Base-by-base conservation (phyloP, 169 alveolate genomes). In the Cryptosporidium muris region DNA sequence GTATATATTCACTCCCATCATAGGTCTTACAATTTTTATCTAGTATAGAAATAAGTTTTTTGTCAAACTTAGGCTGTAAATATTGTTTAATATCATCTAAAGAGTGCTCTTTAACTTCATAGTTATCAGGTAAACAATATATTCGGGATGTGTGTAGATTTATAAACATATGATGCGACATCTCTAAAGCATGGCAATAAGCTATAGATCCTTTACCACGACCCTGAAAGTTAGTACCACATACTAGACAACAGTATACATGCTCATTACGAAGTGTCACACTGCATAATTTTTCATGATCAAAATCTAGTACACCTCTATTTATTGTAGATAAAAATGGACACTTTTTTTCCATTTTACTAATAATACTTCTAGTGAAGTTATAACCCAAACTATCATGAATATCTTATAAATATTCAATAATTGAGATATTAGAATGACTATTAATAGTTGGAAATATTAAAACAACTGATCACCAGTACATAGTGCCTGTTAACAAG, bases 141-240 rank as follows among this genome's bases (percentile, higher is more conserved):
- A 97, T 94, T 67, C 88, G 93, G 80, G 96, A 91, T 64, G 95
- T 94, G 63, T 94, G 92, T 63, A 97, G 89, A 85, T 96, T 96
- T 54, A 97, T 96, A 91, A 95, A 97, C 65, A 97, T 93, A 90
- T 96, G 98, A 90, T 98, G 99, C 34, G 94, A 90, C 74, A 95
- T 95, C 90, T 97, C 98, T 53, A 98, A 88, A 42, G 99, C 95
- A 85, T 98, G 99, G 34, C 94, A 94, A 90, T 97, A 97, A 11
- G 99, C 98, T 52, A 95, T 92, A 1, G 99, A 97, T 56, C 94
- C 91, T 88, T 91, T 94, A 47, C 99, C 99, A 63, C 96, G 89
- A 52, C 99, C 99, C 88, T 97, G 98, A 81, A 93, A 96, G 93
- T 96, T 97, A 66, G 94, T 91, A 2, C 99, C 99, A 89, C 99